Evolutionary conservation across 2,329 filamentous ascomycete genomes (phyloP), one percentile per base, ranked within the genome.

Genomic region (Parastagonospora avenae): DNA sequence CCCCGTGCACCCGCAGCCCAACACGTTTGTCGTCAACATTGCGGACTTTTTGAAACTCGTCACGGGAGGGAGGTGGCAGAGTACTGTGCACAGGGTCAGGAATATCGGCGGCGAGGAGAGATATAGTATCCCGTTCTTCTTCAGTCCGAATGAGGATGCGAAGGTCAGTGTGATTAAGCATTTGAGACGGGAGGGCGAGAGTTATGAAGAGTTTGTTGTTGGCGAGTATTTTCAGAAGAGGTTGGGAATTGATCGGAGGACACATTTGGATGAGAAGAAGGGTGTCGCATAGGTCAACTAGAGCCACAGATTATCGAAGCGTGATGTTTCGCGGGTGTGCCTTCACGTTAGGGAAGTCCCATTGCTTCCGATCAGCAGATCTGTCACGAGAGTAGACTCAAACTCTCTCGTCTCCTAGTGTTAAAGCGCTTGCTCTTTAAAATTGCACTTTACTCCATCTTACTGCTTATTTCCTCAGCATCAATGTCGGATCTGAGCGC

Each of bases 81-180:
- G 67, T 5, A 77, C 75, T 6, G 74, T 77, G 8, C 74, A 77
- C 50, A 55, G 75, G 0, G 74, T 77, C 12, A 46, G 73, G 8
- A 77, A 77, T 50, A 66, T 63, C 33, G 71, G 70, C 0, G 74
- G 74, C 0, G 64, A 67, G 37, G 68, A 72, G 51, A 58, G 74
- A 14, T 77, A 76, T 49, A 76, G 73, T 29, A 57, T 76, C 49
- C 76, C 74, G 7, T 76, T 77, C 52, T 77, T 77, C 59, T 67
- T 73, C 27, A 72, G 66, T 30, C 71, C 67, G 27, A 66, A 74
- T 55, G 69, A 71, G 40, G 69, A 70, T 53, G 71, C 66, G 7
- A 62, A 49, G 46, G 59, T 74, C 1, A 55, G 62, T 42, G 69
- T 72, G 14, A 36, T 74, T 54, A 51, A 62, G 51, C 49, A 56